Evolutionary conservation across 208 protist species (phyloP), one percentile per base, ranked within the genome.

Genomic region (Trypanosoma cruzi): DNA sequence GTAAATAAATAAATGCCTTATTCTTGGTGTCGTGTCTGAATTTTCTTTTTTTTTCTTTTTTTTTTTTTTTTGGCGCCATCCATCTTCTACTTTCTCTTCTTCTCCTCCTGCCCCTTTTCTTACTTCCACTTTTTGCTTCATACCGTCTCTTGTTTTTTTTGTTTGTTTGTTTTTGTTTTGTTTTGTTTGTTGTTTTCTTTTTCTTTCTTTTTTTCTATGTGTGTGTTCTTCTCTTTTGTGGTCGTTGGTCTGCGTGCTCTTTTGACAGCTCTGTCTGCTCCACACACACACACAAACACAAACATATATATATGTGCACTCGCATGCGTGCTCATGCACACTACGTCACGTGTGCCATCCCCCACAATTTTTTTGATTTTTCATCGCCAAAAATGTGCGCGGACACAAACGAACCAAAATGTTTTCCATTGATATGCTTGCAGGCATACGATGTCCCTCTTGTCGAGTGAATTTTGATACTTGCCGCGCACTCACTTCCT

Each of bases 31-130:
- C 36, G 4, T 40, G 50, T 55, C 29, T 28, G 22, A n/a, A 29
- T 42, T 69, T 42, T 69, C 13, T 61, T 16, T 49, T 22, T 37
- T 0, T 69, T 60, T 20, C 16, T 61, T 24, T 69, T 52, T 61
- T 32, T 52, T 22, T 40, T 14, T 52, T 52, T 34, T 31, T 48
- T n/a, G n/a, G n/a, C n/a, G n/a, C n/a, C n/a, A n/a, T 69, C 13
- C 50, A 4, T 49, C 37, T 37, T 0, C 60, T 60, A 7, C 16
- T 61, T 24, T 69, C 31, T 61, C 6, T 52, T 22, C 26, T 14
- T 52, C 29, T 34, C 18, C 32, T 34, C 26, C 20, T 14, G 16
- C 42, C 18, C n/a, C 14, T 22, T 32, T 1, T 50, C 18, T n/a
- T n/a, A n/a, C 26, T 22, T 48, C n/a, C 3, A 32, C 48, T 31